Evolutionary conservation across 164 flowering plant species (phyloP).

Genomic region (Tetracentron sinense): DNA sequence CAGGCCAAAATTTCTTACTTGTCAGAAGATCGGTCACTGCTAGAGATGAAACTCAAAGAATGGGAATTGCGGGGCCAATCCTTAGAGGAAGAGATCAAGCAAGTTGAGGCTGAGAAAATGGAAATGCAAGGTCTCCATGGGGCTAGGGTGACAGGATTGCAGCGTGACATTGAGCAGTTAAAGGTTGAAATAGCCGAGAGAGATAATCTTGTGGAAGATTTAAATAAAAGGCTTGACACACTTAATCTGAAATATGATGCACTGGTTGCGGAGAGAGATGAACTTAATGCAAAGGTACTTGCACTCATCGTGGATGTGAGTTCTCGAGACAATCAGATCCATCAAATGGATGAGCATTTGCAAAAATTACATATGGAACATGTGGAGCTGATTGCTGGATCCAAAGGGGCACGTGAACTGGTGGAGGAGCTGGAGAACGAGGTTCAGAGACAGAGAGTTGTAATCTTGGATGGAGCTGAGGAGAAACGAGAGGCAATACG

Average conservation of each 20-base stretch:
- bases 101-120: constrained; percentile 24
- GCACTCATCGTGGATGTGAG: constrained; percentile 32
- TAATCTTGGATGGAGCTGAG: constrained; percentile 55
- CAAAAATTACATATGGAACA: constrained; percentile 39
- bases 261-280: constrained; percentile 46
- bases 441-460: constrained; percentile 42
- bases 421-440: constrained; percentile 40
- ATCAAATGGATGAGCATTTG: constrained; percentile 45
- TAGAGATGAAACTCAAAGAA: constrained; percentile 44
- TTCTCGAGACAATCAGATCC: constrained; percentile 33
- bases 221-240: constrained; percentile 35
- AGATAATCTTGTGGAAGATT: constrained; percentile 19
- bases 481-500: constrained; percentile 82
- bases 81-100: constrained; percentile 40
- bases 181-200: constrained; percentile 34
- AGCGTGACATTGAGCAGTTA: constrained; percentile 32
- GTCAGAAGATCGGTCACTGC: constrained; percentile 23
- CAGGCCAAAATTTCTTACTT: constrained; percentile 37
- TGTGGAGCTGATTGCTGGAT: constrained; percentile 28
- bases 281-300: constrained; percentile 28
- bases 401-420: constrained; percentile 28
- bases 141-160: constrained; percentile 21
- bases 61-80: constrained; percentile 32
- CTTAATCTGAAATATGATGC: constrained; percentile 30
- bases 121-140: constrained; percentile 24